Evolutionary conservation across 83 land plant species (phyloP).

Genomic region (Thuja plicata): DNA sequence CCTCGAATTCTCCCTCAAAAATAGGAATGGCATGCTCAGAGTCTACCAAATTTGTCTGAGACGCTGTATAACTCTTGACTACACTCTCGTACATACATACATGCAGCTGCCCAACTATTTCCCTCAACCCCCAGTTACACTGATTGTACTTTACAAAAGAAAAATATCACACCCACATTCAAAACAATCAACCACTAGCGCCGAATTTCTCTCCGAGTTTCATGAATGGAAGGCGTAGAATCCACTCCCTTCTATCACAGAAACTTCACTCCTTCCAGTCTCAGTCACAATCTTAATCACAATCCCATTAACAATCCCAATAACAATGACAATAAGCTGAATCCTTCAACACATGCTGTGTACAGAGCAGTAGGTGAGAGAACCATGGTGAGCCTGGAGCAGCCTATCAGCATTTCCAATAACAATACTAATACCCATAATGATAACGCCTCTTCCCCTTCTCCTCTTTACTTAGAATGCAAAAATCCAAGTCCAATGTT

Average conservation of each 20-base stretch:
- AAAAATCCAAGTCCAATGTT: slow-evolving; percentile 2
- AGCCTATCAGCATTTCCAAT: neutral
- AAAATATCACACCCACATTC: slow-evolving; percentile 3
- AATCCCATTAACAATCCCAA: slow-evolving; percentile 9
- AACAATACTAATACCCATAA: neutral
- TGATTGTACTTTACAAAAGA: neutral
- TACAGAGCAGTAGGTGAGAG: neutral
- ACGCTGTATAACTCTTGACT: neutral
- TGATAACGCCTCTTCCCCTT: neutral
- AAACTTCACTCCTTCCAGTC: neutral
- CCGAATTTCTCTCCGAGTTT: slow-evolving; percentile 1
- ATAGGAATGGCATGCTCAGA: neutral
- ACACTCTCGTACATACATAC: neutral
- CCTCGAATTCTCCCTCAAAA: neutral
- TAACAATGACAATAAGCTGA: neutral
- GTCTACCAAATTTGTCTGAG: no score
- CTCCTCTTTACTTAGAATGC: neutral
- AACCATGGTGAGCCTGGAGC: slow-evolving; percentile 14
- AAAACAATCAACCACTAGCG: neutral
- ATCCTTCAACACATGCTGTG: slow-evolving; percentile 5
- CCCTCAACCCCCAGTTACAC: neutral
- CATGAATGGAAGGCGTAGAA: slow-evolving; percentile 17
- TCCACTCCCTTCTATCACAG: slow-evolving; percentile 12
- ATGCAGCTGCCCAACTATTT: neutral
- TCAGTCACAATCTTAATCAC: neutral